Conservation (phyloP, 2,329 filamentous ascomycete species). For the Thelonectria discophora region DNA sequence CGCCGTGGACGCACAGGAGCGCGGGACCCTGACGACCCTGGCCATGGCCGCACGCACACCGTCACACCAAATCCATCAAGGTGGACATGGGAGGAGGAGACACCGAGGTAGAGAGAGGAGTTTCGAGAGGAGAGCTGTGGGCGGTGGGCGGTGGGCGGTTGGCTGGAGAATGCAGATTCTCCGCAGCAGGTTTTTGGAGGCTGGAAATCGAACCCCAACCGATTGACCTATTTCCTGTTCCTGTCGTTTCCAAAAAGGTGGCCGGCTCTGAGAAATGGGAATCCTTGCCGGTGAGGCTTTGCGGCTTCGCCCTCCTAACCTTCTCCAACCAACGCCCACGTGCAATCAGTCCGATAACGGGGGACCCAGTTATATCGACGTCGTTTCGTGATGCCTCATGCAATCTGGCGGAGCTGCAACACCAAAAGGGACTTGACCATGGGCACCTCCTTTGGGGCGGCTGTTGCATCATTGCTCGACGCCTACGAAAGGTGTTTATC, state of each 20-base stretch:
- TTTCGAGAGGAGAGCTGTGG: neutral
- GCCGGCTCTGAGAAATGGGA: constrained; percentile 6
- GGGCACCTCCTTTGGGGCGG: constrained; percentile 55
- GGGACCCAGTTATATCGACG: constrained; percentile 19
- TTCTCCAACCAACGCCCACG: constrained; percentile 28
- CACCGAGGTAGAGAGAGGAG: too few species aligned
- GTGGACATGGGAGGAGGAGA: neutral
- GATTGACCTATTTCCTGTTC: neutral
- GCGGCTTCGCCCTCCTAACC: neutral
- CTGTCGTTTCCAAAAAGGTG: neutral
- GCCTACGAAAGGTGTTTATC: constrained; percentile 58
- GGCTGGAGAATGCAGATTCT: too few species aligned
- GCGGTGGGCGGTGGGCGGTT: constrained; percentile 5
- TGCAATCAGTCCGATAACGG: constrained; percentile 31
- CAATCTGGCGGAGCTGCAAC: constrained; percentile 29
- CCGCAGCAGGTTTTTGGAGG: too few species aligned
- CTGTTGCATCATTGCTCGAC: constrained; percentile 55
- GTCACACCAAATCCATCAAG: constrained; percentile 17
- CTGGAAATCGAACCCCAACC: too few species aligned
- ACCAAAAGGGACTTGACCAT: constrained; percentile 20
- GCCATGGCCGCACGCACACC: constrained; percentile 21
- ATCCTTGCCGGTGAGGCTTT: neutral
- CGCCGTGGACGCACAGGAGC: constrained; percentile 13
- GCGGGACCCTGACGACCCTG: constrained; percentile 19
- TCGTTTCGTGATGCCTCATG: constrained; percentile 30